Conservation (phyloP, 2,329 filamentous ascomycete species). For the Talaromyces albobiverticillius region DNA sequence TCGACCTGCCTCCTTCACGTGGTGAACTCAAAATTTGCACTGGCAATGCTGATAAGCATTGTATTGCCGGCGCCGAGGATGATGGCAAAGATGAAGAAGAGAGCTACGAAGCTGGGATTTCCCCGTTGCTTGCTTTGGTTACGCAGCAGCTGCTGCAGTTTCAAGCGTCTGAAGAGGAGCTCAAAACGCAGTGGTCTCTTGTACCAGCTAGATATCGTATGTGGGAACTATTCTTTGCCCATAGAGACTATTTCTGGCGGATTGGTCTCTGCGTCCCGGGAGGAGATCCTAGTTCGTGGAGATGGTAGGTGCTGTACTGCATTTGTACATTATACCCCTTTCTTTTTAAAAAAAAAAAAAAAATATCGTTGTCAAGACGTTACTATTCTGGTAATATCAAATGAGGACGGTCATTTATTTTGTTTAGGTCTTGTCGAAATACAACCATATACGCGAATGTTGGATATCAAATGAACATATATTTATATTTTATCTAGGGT, state of each 20-base stretch:
- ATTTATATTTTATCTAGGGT: background rate
- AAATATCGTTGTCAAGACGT: too few species aligned
- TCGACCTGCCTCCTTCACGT: slow-evolving; percentile 63
- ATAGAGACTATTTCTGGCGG: slow-evolving; percentile 95
- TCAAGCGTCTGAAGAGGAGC: background rate
- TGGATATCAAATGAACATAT: background rate
- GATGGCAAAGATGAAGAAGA: background rate
- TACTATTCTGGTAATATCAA: background rate
- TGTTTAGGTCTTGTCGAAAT: background rate
- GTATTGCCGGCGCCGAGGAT: slow-evolving; percentile 63
- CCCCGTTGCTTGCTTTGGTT: background rate
- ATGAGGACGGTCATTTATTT: background rate
- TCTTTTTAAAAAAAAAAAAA: too few species aligned
- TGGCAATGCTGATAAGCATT: slow-evolving; percentile 68
- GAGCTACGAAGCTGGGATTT: background rate
- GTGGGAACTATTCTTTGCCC: slow-evolving; percentile 92
- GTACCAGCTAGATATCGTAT: slow-evolving; percentile 63
- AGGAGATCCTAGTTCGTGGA: slow-evolving; percentile 43
- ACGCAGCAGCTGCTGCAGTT: background rate
- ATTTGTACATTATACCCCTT: too few species aligned
- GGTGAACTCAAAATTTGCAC: slow-evolving; percentile 68
- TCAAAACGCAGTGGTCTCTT: slow-evolving; percentile 18
- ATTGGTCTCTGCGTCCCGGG: slow-evolving; percentile 85
- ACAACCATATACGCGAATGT: background rate
- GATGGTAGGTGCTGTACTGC: slow-evolving; percentile 1